These are phyloP conservation scores for Sugiyamaella smithiae DNA, from an alignment of 805 yeast species.

Conservation along the genomic window DNA sequence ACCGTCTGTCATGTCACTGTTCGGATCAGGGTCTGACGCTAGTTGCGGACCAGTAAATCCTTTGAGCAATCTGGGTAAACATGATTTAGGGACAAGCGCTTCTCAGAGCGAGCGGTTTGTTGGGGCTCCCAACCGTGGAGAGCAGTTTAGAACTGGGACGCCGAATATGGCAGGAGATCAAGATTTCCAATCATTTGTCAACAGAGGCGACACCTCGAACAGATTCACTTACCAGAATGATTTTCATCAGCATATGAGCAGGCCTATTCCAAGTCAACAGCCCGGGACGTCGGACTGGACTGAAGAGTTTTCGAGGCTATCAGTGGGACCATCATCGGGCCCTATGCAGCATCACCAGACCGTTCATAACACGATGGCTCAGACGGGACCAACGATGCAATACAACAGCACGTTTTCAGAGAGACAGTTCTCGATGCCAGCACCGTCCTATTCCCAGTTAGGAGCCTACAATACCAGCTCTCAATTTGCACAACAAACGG, in stretches of 20 bases:
- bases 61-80: conserved; percentile 30
- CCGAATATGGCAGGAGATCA: background rate
- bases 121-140: background rate
- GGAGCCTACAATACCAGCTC: background rate
- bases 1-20: conserved; percentile 13
- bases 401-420: background rate
- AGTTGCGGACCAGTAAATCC: conserved; percentile 32
- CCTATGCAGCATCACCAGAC: background rate
- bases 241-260: too few relatives aligned
- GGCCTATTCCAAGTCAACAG: background rate
- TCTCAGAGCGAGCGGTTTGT: conserved; percentile 23
- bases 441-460: background rate
- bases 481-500: conserved; percentile 17
- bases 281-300: conserved; percentile 14
- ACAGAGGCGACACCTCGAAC: conserved; percentile 1
- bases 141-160: background rate
- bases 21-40: conserved; percentile 13
- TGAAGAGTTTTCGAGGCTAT: conserved; percentile 17
- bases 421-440: background rate
- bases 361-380: background rate
- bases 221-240: conserved; percentile 1
- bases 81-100: conserved; percentile 20
- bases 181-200: conserved; percentile 6
- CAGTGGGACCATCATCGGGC: conserved; percentile 3
- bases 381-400: background rate